phyloP scores from a whole-genome alignment of 495 filamentous ascomycete species.

The Paragyromitra xinjiangensis region DNA sequence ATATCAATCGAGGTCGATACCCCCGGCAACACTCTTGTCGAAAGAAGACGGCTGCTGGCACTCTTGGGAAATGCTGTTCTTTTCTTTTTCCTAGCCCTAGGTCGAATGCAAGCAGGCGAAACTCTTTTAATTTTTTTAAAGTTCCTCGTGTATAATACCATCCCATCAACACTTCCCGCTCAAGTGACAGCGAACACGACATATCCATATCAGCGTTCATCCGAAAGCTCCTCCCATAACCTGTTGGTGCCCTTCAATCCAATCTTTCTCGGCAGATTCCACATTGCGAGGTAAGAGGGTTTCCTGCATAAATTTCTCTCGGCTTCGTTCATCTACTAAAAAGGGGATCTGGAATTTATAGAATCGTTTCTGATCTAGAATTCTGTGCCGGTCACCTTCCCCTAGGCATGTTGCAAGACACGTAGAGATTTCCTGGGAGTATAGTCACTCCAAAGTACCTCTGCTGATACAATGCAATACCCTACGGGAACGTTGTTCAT shows the following conservation, averaged over 20 bases:
- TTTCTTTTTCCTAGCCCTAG: constrained; percentile 38
- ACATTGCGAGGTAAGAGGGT: constrained; percentile 24
- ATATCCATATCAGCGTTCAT: constrained; percentile 48
- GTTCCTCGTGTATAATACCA: constrained; percentile 33
- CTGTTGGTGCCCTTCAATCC: constrained; percentile 16
- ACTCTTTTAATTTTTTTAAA: constrained; percentile 18
- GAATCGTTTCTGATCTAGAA: neutral
- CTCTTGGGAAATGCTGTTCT: constrained; percentile 28
- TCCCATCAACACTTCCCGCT: constrained; percentile 30
- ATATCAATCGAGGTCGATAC: constrained; percentile 27
- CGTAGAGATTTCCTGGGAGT: constrained; percentile 10
- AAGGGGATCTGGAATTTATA: neutral
- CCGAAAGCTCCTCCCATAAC: constrained; percentile 35
- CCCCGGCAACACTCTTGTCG: constrained; percentile 1
- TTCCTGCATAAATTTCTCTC: constrained; percentile 20
- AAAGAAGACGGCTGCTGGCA: constrained; percentile 13
- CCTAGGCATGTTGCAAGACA: constrained; percentile 2
- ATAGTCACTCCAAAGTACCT: constrained; percentile 30
- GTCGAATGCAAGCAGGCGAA: constrained; percentile 40
- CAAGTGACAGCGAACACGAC: constrained; percentile 40
- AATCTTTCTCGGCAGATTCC: constrained; percentile 5
- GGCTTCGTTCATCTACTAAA: constrained; percentile 22
- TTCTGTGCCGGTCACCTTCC: constrained; percentile 9
- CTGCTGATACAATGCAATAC: constrained; percentile 39
- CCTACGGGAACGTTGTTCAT: constrained; percentile 35